Percentiles rank a stretch among this genome's conserved stretches.
Conservation (phyloP, 306 rosid species). For the Corylus avellana region DNA sequence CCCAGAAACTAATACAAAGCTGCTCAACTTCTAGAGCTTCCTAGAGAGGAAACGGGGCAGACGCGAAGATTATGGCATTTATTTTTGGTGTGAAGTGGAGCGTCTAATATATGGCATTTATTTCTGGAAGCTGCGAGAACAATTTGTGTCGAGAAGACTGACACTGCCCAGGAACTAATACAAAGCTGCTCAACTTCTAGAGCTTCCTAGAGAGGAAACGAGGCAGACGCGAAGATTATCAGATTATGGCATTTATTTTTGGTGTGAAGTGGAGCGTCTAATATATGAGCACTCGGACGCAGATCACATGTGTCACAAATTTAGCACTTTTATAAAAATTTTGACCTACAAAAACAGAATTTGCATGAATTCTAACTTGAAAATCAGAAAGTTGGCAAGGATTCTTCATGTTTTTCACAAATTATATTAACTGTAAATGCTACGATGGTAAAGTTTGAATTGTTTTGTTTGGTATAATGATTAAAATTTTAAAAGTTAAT, state of each 20-base stretch:
- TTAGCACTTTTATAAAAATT: not conserved
- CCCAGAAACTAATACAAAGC: constrained; percentile 16
- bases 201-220: constrained; percentile 31
- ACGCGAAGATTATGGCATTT: not conserved
- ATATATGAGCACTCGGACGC: not conserved
- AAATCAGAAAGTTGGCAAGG: too few relatives aligned
- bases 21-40: constrained; percentile 37
- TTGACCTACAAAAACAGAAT: not conserved
- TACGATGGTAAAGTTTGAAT: too few relatives aligned
- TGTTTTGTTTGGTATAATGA: too few relatives aligned
- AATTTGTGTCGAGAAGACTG: not conserved
- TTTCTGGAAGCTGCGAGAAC: constrained; percentile 1
- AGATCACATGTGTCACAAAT: not conserved
- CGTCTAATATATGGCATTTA: not conserved
- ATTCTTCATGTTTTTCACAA: too few relatives aligned
- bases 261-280: too few relatives aligned
- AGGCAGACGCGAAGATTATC: not conserved
- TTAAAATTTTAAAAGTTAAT: too few relatives aligned
- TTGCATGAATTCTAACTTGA: too few relatives aligned
- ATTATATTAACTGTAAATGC: too few relatives aligned
- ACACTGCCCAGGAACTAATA: constrained; percentile 1
- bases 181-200: constrained; percentile 35
- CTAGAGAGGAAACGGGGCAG: constrained; percentile 18
- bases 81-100: too few relatives aligned
- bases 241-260: too few relatives aligned